These are phyloP conservation scores for Asterophora lycoperdoides DNA, from an alignment of 768 basidiomycete species.

Conservation along the genomic window DNA sequence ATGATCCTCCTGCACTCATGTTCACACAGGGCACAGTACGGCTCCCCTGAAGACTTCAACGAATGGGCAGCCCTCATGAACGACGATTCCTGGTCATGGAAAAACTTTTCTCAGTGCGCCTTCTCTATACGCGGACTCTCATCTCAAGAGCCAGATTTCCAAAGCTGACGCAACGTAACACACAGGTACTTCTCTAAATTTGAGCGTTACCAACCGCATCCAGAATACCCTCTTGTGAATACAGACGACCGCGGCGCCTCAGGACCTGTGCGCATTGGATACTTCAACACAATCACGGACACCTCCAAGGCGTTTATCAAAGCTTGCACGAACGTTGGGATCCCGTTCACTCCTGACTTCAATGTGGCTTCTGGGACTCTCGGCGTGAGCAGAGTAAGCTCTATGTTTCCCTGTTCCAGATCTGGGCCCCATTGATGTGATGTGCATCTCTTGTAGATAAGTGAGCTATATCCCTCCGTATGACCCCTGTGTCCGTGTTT, in stretches of 20 bases:
- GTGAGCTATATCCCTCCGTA: no score
- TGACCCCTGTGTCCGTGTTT: background rate
- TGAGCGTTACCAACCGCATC: conserved; percentile 51
- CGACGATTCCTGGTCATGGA: conserved; percentile 61
- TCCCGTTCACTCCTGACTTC: conserved; percentile 60
- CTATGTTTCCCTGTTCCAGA: background rate
- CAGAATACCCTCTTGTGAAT: conserved; percentile 50
- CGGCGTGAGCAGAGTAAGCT: conserved; percentile 56
- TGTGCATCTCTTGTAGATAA: conserved; percentile 14
- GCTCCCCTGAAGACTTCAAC: conserved; percentile 68
- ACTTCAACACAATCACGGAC: conserved; percentile 43
- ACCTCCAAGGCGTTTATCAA: conserved; percentile 51
- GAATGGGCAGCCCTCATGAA: conserved; percentile 55
- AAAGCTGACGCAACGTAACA: no score
- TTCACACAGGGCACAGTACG: conserved; percentile 51
- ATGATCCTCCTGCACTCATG: background rate
- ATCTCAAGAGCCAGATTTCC: no score
- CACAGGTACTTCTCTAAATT: conserved; percentile 66
- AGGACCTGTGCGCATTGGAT: conserved; percentile 61
- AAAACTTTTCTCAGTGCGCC: conserved; percentile 44
- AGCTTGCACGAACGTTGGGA: conserved; percentile 48
- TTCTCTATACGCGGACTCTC: background rate
- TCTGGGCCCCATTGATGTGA: background rate
- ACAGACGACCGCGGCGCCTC: conserved; percentile 39
- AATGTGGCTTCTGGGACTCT: conserved; percentile 54